Evolutionary conservation across 192 early-diverging fungal species (phyloP).

Genomic region (Gryganskiella cystojenkinii): DNA sequence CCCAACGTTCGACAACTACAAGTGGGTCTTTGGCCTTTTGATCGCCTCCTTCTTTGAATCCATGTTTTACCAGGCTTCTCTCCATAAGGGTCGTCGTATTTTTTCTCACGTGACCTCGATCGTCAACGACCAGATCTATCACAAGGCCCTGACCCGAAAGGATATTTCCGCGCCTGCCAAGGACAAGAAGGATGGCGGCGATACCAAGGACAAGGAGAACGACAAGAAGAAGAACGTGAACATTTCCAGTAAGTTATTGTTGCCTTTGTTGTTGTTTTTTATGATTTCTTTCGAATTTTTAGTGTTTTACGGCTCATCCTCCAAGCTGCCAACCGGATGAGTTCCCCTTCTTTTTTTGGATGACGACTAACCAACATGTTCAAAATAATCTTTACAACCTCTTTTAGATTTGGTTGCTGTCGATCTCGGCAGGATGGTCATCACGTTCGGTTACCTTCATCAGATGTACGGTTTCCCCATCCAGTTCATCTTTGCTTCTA

Average conservation of each 20-base stretch:
- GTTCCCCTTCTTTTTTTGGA: conserved; percentile 17
- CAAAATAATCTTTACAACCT: neutral
- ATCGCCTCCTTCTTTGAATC: conserved; percentile 56
- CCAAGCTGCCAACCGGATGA: neutral
- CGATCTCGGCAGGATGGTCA: conserved; percentile 31
- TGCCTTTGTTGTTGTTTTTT: no score
- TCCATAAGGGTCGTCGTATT: conserved; percentile 72
- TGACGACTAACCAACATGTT: conserved; percentile 1
- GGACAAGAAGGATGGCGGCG: conserved; percentile 39
- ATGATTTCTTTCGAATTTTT: no score
- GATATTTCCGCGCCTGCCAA: conserved; percentile 42
- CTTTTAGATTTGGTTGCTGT: conserved; percentile 40
- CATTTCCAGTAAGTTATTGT: conserved; percentile 45
- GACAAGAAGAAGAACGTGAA: conserved; percentile 35
- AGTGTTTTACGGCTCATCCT: neutral
- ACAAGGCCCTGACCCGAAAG: conserved; percentile 50
- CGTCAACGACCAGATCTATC: conserved; percentile 52
- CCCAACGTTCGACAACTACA: conserved; percentile 44
- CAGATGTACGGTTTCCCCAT: conserved; percentile 72
- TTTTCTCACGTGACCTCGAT: conserved; percentile 65
- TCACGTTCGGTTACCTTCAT: conserved; percentile 47
- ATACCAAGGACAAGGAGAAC: neutral
- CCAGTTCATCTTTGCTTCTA: conserved; percentile 69
- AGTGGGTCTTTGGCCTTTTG: conserved; percentile 70
- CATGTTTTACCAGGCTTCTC: conserved; percentile 57